phyloP scores from a whole-genome alignment of 2,329 filamentous ascomycete genomes.

The Canariomyces notabilis region DNA sequence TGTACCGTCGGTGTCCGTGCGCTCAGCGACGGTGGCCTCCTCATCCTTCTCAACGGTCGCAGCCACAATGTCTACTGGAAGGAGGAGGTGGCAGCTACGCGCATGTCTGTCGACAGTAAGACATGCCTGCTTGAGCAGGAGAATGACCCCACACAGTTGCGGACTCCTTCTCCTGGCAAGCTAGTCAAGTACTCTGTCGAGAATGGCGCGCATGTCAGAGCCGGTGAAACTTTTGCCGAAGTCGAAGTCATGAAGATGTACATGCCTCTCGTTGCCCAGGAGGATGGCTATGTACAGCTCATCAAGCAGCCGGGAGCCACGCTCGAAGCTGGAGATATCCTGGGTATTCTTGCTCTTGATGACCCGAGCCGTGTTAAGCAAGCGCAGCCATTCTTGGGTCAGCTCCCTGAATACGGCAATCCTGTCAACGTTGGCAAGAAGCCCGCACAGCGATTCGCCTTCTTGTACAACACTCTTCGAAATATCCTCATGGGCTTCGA shows the following conservation, averaged over 20 bases:
- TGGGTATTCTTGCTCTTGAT: slow-evolving; percentile 93
- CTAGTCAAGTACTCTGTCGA: slow-evolving; percentile 97
- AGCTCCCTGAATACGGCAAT: slow-evolving; percentile 79
- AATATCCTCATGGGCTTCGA: slow-evolving; percentile 93
- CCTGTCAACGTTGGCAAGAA: slow-evolving; percentile 87
- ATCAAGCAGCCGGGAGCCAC: slow-evolving; percentile 99
- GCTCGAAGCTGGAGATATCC: slow-evolving; percentile 93
- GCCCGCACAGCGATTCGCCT: slow-evolving; percentile 78
- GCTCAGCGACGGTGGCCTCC: slow-evolving; percentile 86
- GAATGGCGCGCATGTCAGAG: slow-evolving; percentile 87
- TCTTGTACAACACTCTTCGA: slow-evolving; percentile 70
- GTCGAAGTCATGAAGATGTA: slow-evolving; percentile 99
- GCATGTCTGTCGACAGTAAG: slow-evolving; percentile 95
- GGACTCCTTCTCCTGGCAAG: slow-evolving; percentile 92
- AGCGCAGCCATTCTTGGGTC: slow-evolving; percentile 86
- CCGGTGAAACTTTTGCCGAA: slow-evolving; percentile 90
- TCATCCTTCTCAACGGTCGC: slow-evolving; percentile 84
- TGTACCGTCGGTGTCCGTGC: slow-evolving; percentile 89
- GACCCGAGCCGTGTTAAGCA: slow-evolving; percentile 96
- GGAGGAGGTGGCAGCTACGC: slow-evolving; percentile 93
- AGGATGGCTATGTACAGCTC: slow-evolving; percentile 93
- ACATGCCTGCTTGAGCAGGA: slow-evolving; percentile 97
- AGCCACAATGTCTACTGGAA: slow-evolving; percentile 99
- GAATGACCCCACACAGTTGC: slow-evolving; percentile 95
- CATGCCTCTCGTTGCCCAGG: slow-evolving; percentile 93